Evolutionary conservation across 2,329 filamentous ascomycete species (phyloP), one percentile per base, ranked within the genome.

Genomic region (Bipolaris gigantea): DNA sequence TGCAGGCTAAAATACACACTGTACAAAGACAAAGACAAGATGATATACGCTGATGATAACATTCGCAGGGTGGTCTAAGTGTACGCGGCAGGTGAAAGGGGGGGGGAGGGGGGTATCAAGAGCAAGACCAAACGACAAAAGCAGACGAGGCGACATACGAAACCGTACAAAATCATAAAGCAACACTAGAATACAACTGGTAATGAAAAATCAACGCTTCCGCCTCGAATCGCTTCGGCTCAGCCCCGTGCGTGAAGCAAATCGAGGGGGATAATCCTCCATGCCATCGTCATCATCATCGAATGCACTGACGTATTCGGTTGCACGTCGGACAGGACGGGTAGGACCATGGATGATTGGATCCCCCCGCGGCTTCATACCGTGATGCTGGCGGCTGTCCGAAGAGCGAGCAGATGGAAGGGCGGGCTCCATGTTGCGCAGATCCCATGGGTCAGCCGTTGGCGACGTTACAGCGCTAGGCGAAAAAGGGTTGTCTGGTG

Each of bases 401-500:
- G 35, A 15, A 5, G 59, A 56, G 0, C 63, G 49, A 0, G 59
- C 25, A 8, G 50, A 18, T 2, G 69, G 68, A 11, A 70, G 55
- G 5, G 61, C 57, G 4, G 59, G 53, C 4, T 52, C 56, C 50
- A 66, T 34, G 27, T 48, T 56, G 27, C 65, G 67, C 4, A 54
- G 34, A 16, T 71, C 68, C 69, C 69, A 72, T 0, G 65, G 59
- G 18, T 66, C 66, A 7, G 36, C 55, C 8, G 55, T 19, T 25
- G 57, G 53, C 8, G 63, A 60, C 15, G 53, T 45, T n/a, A 48
- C 43, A 4, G 38, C 27, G 6, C 47, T 9, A 32, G 30, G 39
- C 7, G 21, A 41, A 19, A 43, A 43, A 11, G 48, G 48, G n/a
- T 41, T 13, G 2, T 64, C 63, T n/a, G 50, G 55, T 7, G 57